Evolutionary conservation across 116 monocot genomes (phyloP).

Genomic region (Phalaenopsis hybrid): DNA sequence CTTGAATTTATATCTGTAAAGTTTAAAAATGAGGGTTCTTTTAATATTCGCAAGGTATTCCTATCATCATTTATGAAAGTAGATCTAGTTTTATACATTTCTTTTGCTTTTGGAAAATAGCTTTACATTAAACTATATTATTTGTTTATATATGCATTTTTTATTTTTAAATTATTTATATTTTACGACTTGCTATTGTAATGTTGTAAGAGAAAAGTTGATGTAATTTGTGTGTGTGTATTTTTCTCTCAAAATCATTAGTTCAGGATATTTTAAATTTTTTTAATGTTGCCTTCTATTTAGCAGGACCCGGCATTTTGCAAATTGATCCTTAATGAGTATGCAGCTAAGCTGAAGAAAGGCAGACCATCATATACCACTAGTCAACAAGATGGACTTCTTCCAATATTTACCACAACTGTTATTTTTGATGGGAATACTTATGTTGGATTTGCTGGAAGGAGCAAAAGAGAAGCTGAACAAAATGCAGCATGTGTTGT

Average conservation of each 20-base stretch:
- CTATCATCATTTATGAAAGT: not conserved
- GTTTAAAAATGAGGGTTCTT: slow-evolving; percentile 13
- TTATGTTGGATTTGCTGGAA: slow-evolving; percentile 28
- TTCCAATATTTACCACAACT: slow-evolving; percentile 32
- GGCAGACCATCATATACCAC: slow-evolving; percentile 29
- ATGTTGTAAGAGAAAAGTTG: not conserved
- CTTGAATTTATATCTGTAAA: slow-evolving; percentile 29
- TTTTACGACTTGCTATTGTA: not conserved
- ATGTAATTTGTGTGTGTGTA: not conserved
- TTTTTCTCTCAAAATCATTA: not conserved
- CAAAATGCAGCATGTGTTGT: slow-evolving; percentile 44
- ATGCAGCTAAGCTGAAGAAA: slow-evolving; percentile 30
- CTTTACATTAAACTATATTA: not conserved
- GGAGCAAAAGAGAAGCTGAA: slow-evolving; percentile 57
- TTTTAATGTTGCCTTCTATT: not conserved
- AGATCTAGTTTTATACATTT: not conserved
- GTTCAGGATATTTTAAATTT: not conserved
- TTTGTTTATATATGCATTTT: not conserved
- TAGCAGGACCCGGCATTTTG: slow-evolving; percentile 39
- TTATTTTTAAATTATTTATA: not conserved
- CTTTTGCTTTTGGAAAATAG: not conserved
- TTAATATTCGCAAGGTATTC: slow-evolving; percentile 4
- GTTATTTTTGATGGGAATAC: slow-evolving; percentile 34
- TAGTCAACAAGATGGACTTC: slow-evolving; percentile 4
- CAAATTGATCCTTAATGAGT: slow-evolving; percentile 58